These are phyloP conservation scores for Prasinococcaceae sp. DNA, from an alignment of 139 green algal species.

Conservation along the genomic window DNA sequence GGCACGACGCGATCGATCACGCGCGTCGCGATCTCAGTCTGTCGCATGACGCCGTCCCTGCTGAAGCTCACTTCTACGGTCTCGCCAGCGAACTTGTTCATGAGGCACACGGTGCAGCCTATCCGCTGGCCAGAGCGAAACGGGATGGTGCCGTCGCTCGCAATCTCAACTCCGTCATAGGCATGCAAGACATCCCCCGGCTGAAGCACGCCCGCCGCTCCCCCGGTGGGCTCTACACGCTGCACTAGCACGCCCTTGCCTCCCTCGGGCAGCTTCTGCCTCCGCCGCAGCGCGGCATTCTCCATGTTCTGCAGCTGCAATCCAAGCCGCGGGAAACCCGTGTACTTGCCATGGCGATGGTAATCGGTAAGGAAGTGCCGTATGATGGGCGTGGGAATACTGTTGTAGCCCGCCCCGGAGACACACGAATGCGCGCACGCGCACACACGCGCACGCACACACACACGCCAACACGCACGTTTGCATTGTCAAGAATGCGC, in stretches of 20 bases:
- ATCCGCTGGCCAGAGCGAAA: conserved; percentile 42
- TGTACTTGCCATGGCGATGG: neutral
- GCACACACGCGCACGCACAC: neutral
- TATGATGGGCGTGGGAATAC: conserved; percentile 24
- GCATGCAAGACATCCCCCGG: conserved; percentile 42
- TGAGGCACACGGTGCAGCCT: conserved; percentile 42
- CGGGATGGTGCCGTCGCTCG: conserved; percentile 22
- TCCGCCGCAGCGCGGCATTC: conserved; percentile 34
- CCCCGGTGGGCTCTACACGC: conserved; percentile 32
- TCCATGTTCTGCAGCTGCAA: conserved; percentile 45
- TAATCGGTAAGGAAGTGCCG: conserved; percentile 10
- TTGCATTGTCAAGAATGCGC: neutral
- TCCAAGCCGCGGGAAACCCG: conserved; percentile 37
- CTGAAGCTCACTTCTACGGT: conserved; percentile 16
- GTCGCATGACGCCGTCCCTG: conserved; percentile 6
- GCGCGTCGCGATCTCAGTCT: neutral
- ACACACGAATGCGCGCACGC: neutral
- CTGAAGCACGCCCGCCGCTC: conserved; percentile 17
- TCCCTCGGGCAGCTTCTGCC: conserved; percentile 27
- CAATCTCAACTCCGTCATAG: conserved; percentile 39
- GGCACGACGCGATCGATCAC: conserved; percentile 36
- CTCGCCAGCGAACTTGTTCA: conserved; percentile 4
- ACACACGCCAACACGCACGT: neutral
- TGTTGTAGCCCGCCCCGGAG: conserved; percentile 9
- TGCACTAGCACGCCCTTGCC: conserved; percentile 43